Percentiles rank a stretch among this genome's conserved stretches.
phyloP scores from a whole-genome alignment of 108 stramenopile genomes.

The Mayamaea pseudoterrestris region DNA sequence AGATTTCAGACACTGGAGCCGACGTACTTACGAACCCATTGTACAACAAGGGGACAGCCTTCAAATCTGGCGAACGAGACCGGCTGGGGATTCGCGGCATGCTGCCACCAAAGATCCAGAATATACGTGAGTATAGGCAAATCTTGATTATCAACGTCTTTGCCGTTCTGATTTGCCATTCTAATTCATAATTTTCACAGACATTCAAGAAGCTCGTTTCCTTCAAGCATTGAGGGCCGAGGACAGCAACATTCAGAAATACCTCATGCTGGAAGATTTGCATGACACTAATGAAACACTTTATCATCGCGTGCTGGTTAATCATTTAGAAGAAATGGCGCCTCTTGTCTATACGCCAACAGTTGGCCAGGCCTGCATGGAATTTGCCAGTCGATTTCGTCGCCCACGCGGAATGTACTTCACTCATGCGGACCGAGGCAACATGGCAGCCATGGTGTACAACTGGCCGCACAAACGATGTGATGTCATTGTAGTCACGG shows the following conservation, averaged over 20 bases:
- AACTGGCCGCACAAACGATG: slow-evolving; percentile 96
- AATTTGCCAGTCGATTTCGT: slow-evolving; percentile 61
- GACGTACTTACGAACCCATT: slow-evolving; percentile 49
- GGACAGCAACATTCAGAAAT: slow-evolving; percentile 79
- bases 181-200: too few species aligned
- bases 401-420: slow-evolving; percentile 95
- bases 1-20: slow-evolving; percentile 34
- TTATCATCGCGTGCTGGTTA: slow-evolving; percentile 88
- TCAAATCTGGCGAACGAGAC: slow-evolving; percentile 81
- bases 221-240: slow-evolving; percentile 42
- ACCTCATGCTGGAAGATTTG: slow-evolving; percentile 82
- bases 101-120: slow-evolving; percentile 53
- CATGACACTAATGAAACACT: slow-evolving; percentile 96
- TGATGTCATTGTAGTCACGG: slow-evolving; percentile 94
- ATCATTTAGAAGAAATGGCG: slow-evolving; percentile 92
- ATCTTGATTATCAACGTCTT: too few species aligned
- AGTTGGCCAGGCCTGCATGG: slow-evolving; percentile 94
- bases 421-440: slow-evolving; percentile 75
- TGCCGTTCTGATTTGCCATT: too few species aligned
- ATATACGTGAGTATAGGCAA: too few species aligned
- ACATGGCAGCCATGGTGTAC: slow-evolving; percentile 90
- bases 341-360: slow-evolving; percentile 98
- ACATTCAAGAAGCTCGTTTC: slow-evolving; percentile 54
- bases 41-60: slow-evolving; percentile 82
- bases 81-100: slow-evolving; percentile 81